Evolutionary conservation across 805 yeast genomes (phyloP), one percentile per base, ranked within the genome.

Genomic region (Teunomyces kruisii): DNA sequence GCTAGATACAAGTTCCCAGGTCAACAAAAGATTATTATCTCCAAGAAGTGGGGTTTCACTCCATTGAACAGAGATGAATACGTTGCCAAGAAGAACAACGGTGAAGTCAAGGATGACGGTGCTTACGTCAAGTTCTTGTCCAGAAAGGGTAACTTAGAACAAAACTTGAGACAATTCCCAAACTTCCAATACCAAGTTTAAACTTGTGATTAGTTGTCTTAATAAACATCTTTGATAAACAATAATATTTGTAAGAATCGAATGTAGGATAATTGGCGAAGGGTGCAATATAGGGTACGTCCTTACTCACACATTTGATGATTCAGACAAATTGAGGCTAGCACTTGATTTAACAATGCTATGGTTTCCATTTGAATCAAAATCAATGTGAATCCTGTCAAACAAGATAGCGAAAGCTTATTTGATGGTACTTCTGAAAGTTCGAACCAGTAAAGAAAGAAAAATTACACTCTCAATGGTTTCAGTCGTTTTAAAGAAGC

Each of bases 1-100:
- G 96, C 97, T 61, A 92, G 98, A 84, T 94, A 94, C 88, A 94
- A 94, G 92, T 94, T 94, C 98, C 99, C 99, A 78, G 99, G 99
- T 83, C 99, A 94, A 83, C 99, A 94, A 81, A 92, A 85, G 84
- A 94, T 94, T 74, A 94, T 94, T 70, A 79, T 94, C 78, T 94
- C 99, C 64, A 94, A 94, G 95, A 94, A 94, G 81, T 94, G 99
- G 99, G 99, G 99, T 81, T 94, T 94, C 97, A 94, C 99, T 78
- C 88, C 87, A 77, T 86, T 94, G 72, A 83, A 92, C 95, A 88
- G 99, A 81, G 96, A 80, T 51, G 97, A 94, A 70, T 94, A 92
- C 86, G 80, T 89, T 70, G 83, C 80, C 68, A 88, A 85, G 80
- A 90, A 94, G 82, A 86, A 87, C 76, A 87, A 89, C 72, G 96